A percentile compares a stretch with the other conserved stretches of the same genome.
These are phyloP conservation scores for Penicillium hordei DNA, from an alignment of 2,329 filamentous ascomycete genomes.

Conservation along the genomic window DNA sequence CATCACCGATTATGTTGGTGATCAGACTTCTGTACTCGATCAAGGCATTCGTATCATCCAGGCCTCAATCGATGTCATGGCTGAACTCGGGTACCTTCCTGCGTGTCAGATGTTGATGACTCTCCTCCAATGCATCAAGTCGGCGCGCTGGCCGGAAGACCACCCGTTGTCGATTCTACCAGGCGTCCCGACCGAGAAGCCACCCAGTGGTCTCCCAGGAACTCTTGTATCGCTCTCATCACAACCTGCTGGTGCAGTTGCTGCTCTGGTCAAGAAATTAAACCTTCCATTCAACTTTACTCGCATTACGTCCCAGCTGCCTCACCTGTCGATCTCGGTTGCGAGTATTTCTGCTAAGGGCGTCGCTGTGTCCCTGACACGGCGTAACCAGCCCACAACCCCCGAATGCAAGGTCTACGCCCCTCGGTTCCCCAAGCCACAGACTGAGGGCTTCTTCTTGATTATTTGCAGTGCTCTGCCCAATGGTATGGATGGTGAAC, in stretches of 20 bases:
- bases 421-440: slow-evolving; percentile 87
- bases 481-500: slow-evolving; percentile 62
- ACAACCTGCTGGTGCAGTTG: slow-evolving; percentile 28
- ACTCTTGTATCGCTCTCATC: slow-evolving; percentile 35
- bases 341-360: slow-evolving; percentile 61
- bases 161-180: slow-evolving; percentile 77
- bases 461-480: slow-evolving; percentile 57
- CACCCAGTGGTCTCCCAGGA: slow-evolving; percentile 27
- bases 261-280: slow-evolving; percentile 31
- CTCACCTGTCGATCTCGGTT: slow-evolving; percentile 65
- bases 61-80: slow-evolving; percentile 88
- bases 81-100: slow-evolving; percentile 79
- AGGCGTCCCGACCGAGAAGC: slow-evolving; percentile 52
- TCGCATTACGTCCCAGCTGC: slow-evolving; percentile 66
- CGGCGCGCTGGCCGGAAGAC: slow-evolving; percentile 85
- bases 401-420: slow-evolving; percentile 76
- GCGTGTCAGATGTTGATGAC: slow-evolving; percentile 79
- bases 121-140: slow-evolving; percentile 89
- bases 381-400: slow-evolving; percentile 65
- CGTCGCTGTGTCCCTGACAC: slow-evolving; percentile 58
- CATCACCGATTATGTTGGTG: slow-evolving; percentile 95
- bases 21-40: slow-evolving; percentile 83
- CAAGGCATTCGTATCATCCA: slow-evolving; percentile 97
- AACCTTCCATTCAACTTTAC: slow-evolving; percentile 42
- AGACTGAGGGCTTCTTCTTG: slow-evolving; percentile 91